phyloP scores from a whole-genome alignment of 768 basidiomycete genomes.

The Russula compacta region DNA sequence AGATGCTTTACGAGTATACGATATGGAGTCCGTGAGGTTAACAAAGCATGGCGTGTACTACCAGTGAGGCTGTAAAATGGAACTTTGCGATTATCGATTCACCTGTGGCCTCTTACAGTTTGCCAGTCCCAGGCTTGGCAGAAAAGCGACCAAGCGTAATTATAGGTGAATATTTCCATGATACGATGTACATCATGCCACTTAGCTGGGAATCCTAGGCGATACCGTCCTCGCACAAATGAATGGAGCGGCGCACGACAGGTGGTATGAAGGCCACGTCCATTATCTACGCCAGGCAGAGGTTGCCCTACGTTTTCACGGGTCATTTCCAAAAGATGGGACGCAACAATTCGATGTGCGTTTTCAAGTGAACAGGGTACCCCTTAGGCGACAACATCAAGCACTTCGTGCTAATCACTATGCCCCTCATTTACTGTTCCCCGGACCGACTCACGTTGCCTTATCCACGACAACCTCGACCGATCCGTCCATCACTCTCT shows the following conservation, averaged over 20 bases:
- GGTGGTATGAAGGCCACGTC: constrained; percentile 9
- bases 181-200: background rate
- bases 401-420: background rate
- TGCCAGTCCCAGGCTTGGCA: constrained; percentile 5
- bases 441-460: background rate
- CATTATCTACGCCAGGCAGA: background rate
- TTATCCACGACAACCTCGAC: background rate
- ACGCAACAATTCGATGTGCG: constrained; percentile 13
- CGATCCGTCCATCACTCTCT: background rate
- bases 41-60: background rate
- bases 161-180: background rate
- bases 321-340: background rate
- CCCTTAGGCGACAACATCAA: constrained; percentile 43
- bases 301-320: background rate
- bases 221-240: background rate
- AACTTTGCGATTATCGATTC: background rate
- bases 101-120: background rate
- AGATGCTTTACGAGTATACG: background rate
- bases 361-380: constrained; percentile 47
- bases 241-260: background rate
- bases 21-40: background rate
- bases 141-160: constrained; percentile 11
- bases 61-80: background rate
- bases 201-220: background rate
- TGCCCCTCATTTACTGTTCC: background rate